Conservation (phyloP, 306 rosid species). For the Acacia crassicarpa region DNA sequence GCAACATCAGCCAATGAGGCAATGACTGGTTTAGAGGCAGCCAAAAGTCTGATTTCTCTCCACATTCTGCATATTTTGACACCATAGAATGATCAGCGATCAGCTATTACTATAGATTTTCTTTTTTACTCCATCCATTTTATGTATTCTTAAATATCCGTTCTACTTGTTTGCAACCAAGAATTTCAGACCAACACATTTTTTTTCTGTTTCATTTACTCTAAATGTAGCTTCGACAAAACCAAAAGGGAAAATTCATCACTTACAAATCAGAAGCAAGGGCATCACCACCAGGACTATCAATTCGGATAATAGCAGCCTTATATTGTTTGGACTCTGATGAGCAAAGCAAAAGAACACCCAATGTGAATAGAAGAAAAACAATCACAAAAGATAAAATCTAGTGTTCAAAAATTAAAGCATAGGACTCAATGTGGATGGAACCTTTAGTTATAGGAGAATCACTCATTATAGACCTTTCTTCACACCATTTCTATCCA, state of each 20-base stretch:
- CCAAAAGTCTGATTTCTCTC: slow-evolving; percentile 96
- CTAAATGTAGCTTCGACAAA: slow-evolving; percentile 16
- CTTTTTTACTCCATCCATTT: neutral
- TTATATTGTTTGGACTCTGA: slow-evolving; percentile 75
- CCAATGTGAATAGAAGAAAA: slow-evolving; percentile 12
- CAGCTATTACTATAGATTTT: neutral
- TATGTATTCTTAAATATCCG: neutral
- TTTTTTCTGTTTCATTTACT: slow-evolving; percentile 16
- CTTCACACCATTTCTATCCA: neutral
- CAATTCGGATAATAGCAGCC: slow-evolving; percentile 90
- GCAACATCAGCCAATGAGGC: slow-evolving; percentile 97
- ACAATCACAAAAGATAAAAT: neutral
- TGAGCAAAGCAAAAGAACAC: slow-evolving; percentile 22
- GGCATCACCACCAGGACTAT: slow-evolving; percentile 99
- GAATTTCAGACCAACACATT: slow-evolving; percentile 9
- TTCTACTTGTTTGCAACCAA: slow-evolving; percentile 22
- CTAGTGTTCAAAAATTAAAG: neutral
- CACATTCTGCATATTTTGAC: slow-evolving; percentile 72
- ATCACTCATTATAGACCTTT: neutral
- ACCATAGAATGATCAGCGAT: slow-evolving; percentile 5
- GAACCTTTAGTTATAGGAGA: neutral
- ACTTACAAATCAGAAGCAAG: slow-evolving; percentile 99
- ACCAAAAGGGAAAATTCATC: slow-evolving; percentile 27
- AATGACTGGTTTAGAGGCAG: slow-evolving; percentile 87
- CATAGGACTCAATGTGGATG: neutral